phyloP scores from a whole-genome alignment of 441 rosid genomes.

The Gossypium aridum region DNA sequence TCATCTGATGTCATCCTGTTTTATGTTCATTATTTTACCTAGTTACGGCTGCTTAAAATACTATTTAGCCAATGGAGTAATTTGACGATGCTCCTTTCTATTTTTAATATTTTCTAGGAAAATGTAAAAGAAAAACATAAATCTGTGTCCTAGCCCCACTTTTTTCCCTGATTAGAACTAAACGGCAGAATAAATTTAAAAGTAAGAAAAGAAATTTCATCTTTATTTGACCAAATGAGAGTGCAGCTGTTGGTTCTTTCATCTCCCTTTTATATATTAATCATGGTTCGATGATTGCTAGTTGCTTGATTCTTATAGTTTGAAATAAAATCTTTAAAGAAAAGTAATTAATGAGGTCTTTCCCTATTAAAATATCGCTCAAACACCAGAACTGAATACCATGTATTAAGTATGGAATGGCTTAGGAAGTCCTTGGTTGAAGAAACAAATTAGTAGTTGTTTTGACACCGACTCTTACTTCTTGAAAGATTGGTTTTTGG shows the following conservation, averaged over 20 bases:
- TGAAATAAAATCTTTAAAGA: not conserved
- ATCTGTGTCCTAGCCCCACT: not conserved
- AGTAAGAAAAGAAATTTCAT: not conserved
- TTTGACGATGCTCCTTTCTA: not conserved
- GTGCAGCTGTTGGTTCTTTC: not conserved
- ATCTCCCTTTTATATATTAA: not conserved
- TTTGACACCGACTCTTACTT: conserved; percentile 16
- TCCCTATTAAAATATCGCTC: not conserved
- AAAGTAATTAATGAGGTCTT: not conserved
- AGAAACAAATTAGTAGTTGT: not conserved
- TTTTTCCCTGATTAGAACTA: not conserved
- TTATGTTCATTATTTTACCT: not conserved
- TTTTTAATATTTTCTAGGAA: not conserved
- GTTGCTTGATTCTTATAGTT: not conserved
- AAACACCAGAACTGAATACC: not conserved
- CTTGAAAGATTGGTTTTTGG: conserved; percentile 9
- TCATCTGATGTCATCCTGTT: not conserved
- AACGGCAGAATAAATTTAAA: not conserved
- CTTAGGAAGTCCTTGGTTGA: not conserved
- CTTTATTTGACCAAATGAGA: not conserved
- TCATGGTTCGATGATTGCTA: conserved; percentile 1
- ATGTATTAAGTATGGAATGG: not conserved
- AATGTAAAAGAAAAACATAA: not conserved
- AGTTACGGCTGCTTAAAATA: not conserved
- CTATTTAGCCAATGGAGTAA: not conserved